Evolutionary conservation across 805 yeast species (phyloP).

Genomic region (Pichia thaimueangensis): DNA sequence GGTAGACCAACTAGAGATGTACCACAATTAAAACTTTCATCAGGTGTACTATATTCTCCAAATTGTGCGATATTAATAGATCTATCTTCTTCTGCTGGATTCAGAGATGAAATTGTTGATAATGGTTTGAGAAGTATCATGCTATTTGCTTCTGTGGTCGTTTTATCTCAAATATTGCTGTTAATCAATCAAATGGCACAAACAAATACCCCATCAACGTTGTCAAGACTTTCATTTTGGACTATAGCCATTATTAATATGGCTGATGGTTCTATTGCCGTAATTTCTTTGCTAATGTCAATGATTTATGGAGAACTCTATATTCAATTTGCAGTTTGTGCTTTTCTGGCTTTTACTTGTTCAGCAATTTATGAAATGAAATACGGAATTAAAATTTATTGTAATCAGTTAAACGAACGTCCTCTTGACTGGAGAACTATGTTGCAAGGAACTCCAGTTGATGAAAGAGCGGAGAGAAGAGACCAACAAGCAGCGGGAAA

Average conservation of each 20-base stretch:
- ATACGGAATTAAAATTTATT: slow-evolving; percentile 58
- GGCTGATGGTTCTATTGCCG: slow-evolving; percentile 63
- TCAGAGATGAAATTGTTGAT: slow-evolving; percentile 45
- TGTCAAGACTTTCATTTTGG: slow-evolving; percentile 67
- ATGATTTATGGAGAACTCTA: slow-evolving; percentile 50
- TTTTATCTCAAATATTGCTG: slow-evolving; percentile 49
- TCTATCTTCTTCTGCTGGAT: slow-evolving; percentile 40
- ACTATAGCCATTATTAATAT: slow-evolving; percentile 57
- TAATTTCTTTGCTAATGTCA: slow-evolving; percentile 55
- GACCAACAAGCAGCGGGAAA: slow-evolving; percentile 2
- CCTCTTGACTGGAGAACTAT: slow-evolving; percentile 61
- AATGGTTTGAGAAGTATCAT: slow-evolving; percentile 34
- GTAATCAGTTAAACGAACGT: slow-evolving; percentile 68
- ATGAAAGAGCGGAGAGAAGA: slow-evolving; percentile 23
- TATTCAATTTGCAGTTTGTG: slow-evolving; percentile 61
- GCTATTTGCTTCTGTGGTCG: slow-evolving; percentile 38
- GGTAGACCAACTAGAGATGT: slow-evolving; percentile 65
- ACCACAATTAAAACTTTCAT: slow-evolving; percentile 50
- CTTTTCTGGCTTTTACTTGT: slow-evolving; percentile 61
- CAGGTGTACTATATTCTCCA: slow-evolving; percentile 73
- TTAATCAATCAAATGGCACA: slow-evolving; percentile 63
- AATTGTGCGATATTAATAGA: slow-evolving; percentile 68
- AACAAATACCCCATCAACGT: slow-evolving; percentile 72
- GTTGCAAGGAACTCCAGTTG: slow-evolving; percentile 52
- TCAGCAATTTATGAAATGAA: slow-evolving; percentile 72